Conservation (phyloP, 805 yeast species). For the Monosporozyma aerobia region DNA sequence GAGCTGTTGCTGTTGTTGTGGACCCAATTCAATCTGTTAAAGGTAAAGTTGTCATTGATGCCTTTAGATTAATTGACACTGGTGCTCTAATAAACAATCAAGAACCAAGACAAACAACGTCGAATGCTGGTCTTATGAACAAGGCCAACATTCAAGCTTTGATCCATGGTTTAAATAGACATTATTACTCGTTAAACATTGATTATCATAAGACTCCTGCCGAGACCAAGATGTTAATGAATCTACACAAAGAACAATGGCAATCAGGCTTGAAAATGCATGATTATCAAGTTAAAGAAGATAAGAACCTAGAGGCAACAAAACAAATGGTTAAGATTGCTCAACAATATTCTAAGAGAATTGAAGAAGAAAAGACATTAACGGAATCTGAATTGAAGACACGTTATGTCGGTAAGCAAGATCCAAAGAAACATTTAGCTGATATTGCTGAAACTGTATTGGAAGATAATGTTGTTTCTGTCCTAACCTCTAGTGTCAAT, state of each 20-base stretch:
- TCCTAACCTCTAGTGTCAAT: conserved; percentile 83
- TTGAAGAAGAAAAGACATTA: conserved; percentile 83
- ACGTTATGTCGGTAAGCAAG: conserved; percentile 96
- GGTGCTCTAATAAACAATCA: conserved; percentile 87
- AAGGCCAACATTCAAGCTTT: conserved; percentile 95
- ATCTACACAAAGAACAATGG: conserved; percentile 93
- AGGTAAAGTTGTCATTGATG: conserved; percentile 98
- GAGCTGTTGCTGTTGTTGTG: conserved; percentile 97
- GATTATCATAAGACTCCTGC: conserved; percentile 87
- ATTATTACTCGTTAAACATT: conserved; percentile 89
- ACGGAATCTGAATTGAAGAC: conserved; percentile 84
- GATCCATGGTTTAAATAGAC: conserved; percentile 94
- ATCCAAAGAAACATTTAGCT: conserved; percentile 92
- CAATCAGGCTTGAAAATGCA: conserved; percentile 76
- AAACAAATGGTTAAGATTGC: conserved; percentile 83
- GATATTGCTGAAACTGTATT: conserved; percentile 80
- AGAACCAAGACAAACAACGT: conserved; percentile 96
- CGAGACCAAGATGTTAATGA: conserved; percentile 89
- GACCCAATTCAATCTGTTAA: conserved; percentile 98
- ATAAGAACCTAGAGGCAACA: conserved; percentile 61
- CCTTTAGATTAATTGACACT: conserved; percentile 88
- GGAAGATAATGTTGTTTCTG: conserved; percentile 83
- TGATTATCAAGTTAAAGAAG: conserved; percentile 71
- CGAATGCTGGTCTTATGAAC: conserved; percentile 88
- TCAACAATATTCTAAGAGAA: conserved; percentile 78